These are phyloP conservation scores for Tetracladium maxilliforme DNA, from an alignment of 2,329 filamentous ascomycete genomes.

Conservation along the genomic window DNA sequence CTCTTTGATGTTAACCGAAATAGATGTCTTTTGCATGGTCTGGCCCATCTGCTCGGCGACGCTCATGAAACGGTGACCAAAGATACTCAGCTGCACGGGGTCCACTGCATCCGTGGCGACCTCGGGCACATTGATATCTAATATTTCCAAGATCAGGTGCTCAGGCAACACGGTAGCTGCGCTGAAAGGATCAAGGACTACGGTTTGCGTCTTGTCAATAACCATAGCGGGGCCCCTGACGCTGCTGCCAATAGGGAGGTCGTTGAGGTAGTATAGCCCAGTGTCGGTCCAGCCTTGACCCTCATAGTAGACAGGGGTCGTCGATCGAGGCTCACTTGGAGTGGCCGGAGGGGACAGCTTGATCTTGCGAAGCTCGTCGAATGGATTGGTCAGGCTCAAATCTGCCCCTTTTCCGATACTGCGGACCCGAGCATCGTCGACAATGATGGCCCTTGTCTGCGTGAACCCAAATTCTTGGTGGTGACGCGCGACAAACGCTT, in stretches of 20 bases:
- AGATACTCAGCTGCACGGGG: conserved; percentile 48
- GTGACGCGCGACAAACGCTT: conserved; percentile 40
- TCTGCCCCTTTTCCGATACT: conserved; percentile 27
- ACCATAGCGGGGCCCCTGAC: conserved; percentile 15
- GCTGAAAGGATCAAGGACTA: conserved; percentile 20
- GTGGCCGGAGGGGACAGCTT: conserved; percentile 33
- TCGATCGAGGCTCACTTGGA: conserved; percentile 8
- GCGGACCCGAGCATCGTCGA: conserved; percentile 27
- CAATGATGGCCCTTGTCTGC: conserved; percentile 19
- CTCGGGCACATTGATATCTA: conserved; percentile 13
- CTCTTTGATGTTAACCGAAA: conserved; percentile 52
- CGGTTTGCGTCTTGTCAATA: conserved; percentile 25
- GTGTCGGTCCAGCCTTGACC: conserved; percentile 14
- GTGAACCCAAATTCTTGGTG: conserved; percentile 25
- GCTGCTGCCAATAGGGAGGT: conserved; percentile 7
- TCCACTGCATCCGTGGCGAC: conserved; percentile 31
- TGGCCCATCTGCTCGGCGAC: conserved; percentile 56
- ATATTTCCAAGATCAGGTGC: conserved; percentile 21
- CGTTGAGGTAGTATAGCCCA: conserved; percentile 11
- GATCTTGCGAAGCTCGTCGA: conserved; percentile 44
- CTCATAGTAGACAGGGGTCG: conserved; percentile 46
- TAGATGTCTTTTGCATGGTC: conserved; percentile 48
- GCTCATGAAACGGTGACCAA: conserved; percentile 53
- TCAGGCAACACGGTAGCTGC: conserved; percentile 18
- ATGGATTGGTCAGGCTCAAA: conserved; percentile 44